Base-by-base conservation (phyloP, 306 rosid genomes). In the Quercus wislizeni region DNA sequence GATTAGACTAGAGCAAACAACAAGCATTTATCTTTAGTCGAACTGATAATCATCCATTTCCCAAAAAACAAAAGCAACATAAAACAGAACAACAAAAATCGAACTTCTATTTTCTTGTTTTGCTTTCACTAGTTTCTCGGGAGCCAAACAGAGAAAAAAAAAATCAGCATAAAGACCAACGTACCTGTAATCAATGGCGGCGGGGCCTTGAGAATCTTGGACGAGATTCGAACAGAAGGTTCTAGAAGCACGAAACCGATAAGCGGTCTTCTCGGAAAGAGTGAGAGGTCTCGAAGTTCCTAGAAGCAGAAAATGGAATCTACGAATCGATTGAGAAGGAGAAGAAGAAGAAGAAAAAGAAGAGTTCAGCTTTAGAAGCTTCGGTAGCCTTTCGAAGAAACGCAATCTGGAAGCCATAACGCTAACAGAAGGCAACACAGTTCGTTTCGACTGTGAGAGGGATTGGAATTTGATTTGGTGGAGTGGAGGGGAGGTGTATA, bases 141-240 rank as follows among this genome's bases (percentile, higher is more conserved):
- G 17, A 67, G 38, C 71, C 51, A 28, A 9, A 6, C 6, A 1
- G 4, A 46, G 61, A 2, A 73, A 12, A 27, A 74, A 52, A 9
- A 27, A 74, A 62, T n/a, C 56, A 62, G 54, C 20, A 33, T 25
- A 77, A 71, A 52, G 46, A 55, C 74, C 0, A 10, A 21, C 61
- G 59, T 76, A 95, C 99, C 88, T 15, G 74, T 95, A 95, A 90
- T 95, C 93, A 14, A 91, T 86, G 65, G 96, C 38, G 59, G 90
- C 41, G 27, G 99, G 99, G 61, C 70, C 94, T 76, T 84, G 84
- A 83, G 85, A 70, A 73, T 83, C 82, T 23, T 75, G 87, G 12
- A 72, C 82, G 78, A 86, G 82, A 78, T 82, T 77, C 59, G 93
- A 89, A 79, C 90, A 90, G 83, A 89, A 86, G 85, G 70, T 81